phyloP scores from a whole-genome alignment of 805 yeast species.

The Yamadazyma tumulicola region DNA sequence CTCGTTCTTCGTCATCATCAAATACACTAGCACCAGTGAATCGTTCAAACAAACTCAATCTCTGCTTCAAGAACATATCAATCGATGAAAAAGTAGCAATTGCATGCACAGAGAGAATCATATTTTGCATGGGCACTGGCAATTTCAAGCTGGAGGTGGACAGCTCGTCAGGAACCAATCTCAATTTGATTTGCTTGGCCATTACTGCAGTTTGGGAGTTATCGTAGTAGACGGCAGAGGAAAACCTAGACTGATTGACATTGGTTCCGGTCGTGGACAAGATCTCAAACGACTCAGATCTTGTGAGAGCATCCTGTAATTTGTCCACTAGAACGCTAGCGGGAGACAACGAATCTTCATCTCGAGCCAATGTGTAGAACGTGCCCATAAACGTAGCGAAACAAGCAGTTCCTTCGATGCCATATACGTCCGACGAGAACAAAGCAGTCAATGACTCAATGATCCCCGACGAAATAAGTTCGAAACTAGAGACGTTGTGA shows the following conservation, averaged over 20 bases:
- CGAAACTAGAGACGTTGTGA: constrained; percentile 61
- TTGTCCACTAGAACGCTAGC: constrained; percentile 37
- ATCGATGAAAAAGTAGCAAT: constrained; percentile 57
- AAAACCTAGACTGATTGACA: constrained; percentile 5
- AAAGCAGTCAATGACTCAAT: constrained; percentile 39
- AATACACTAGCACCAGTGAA: constrained; percentile 8
- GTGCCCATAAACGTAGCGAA: constrained; percentile 42
- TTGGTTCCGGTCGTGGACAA: constrained; percentile 29
- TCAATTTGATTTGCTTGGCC: constrained; percentile 68
- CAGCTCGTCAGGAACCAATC: constrained; percentile 30
- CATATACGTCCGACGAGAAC: constrained; percentile 24
- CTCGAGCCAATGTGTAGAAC: constrained; percentile 26
- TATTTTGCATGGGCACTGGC: constrained; percentile 22
- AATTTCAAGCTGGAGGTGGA: constrained; percentile 11
- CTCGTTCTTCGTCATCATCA: constrained; percentile 1
- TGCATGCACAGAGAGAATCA: constrained; percentile 53
- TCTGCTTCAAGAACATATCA: constrained; percentile 43
- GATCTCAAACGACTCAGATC: constrained; percentile 72
- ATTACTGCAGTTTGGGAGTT: constrained; percentile 51
- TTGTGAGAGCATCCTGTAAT: constrained; percentile 68
- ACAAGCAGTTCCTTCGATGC: constrained; percentile 23
- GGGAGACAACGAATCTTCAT: constrained; percentile 26
- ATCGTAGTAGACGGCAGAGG: constrained; percentile 11
- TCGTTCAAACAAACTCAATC: constrained; percentile 31
- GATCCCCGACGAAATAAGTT: constrained; percentile 66